Percentiles rank a stretch among this genome's conserved stretches.
Evolutionary conservation across 2,329 filamentous ascomycete genomes (phyloP).

Genomic region (Aspergillus carbonarius): DNA sequence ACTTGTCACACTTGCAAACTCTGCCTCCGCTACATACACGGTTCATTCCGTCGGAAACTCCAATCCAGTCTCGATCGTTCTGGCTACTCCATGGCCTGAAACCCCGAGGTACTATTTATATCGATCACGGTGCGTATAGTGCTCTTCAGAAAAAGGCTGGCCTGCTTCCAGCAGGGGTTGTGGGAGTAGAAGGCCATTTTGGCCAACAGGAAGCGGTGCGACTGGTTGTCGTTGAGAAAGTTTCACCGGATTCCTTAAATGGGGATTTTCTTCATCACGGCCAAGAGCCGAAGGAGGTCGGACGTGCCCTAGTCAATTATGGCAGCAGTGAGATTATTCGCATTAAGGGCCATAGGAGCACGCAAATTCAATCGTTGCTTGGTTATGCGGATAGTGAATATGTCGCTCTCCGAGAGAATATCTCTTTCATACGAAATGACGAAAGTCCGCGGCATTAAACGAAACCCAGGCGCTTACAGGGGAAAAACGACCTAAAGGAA

Average conservation of each 20-base stretch:
- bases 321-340: constrained; percentile 77
- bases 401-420: constrained; percentile 82
- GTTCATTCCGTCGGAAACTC: constrained; percentile 79
- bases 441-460: constrained; percentile 13
- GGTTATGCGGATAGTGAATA: constrained; percentile 96
- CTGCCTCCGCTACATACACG: constrained; percentile 78
- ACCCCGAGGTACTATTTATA: constrained; percentile 87
- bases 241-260: constrained; percentile 41
- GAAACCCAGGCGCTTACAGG: not conserved
- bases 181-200: constrained; percentile 85
- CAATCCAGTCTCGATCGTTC: constrained; percentile 91
- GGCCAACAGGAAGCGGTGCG: constrained; percentile 90
- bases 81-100: constrained; percentile 93
- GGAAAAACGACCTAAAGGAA: not conserved
- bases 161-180: constrained; percentile 83
- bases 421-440: constrained; percentile 64
- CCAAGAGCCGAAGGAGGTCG: constrained; percentile 67
- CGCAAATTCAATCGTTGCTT: constrained; percentile 73
- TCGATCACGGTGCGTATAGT: constrained; percentile 82
- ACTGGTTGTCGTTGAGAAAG: constrained; percentile 72
- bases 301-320: constrained; percentile 89
- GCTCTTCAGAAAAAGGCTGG: constrained; percentile 82
- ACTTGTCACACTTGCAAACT: constrained; percentile 37
- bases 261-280: constrained; percentile 40
- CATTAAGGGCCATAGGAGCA: constrained; percentile 81